phyloP scores from a whole-genome alignment of 306 rosid genomes.

The Mimosa bimucronata region DNA sequence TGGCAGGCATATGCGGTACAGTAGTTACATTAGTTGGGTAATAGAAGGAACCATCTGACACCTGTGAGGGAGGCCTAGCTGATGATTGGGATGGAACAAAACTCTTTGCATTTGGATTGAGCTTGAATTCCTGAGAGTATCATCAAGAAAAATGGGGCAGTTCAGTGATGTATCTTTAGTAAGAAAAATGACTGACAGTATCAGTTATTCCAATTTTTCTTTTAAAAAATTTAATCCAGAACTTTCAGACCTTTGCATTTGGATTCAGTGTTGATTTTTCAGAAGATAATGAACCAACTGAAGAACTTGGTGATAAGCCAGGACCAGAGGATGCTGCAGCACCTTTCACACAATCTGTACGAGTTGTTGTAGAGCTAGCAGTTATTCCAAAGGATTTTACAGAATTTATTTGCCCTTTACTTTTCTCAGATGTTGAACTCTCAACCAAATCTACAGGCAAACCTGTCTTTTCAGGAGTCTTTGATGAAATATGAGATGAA shows the following conservation, averaged over 20 bases:
- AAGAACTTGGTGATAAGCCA: conserved; percentile 88
- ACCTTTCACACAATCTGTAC: conserved; percentile 55
- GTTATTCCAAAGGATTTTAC: conserved; percentile 59
- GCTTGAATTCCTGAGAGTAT: conserved; percentile 78
- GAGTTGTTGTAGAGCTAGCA: conserved; percentile 66
- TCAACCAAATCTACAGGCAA: conserved; percentile 47
- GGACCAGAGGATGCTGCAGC: conserved; percentile 56
- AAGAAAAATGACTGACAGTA: conserved; percentile 2
- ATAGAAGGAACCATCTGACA: conserved; percentile 81
- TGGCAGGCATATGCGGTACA: conserved; percentile 72
- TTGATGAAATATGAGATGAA: conserved; percentile 47
- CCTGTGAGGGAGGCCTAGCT: conserved; percentile 86
- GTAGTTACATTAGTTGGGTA: conserved; percentile 59
- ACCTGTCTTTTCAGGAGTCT: conserved; percentile 55
- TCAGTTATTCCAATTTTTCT: conserved; percentile 4
- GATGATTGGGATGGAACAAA: conserved; percentile 74
- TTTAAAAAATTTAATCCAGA: conserved; percentile 15
- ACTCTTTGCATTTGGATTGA: conserved; percentile 96
- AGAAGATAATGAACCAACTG: conserved; percentile 78
- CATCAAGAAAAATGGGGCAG: conserved; percentile 3
- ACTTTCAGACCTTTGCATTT: conserved; percentile 75
- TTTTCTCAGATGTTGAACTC: conserved; percentile 47
- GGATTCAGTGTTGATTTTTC: conserved; percentile 84
- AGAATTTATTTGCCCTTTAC: conserved; percentile 52
- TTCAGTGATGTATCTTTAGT: conserved; percentile 4